These are phyloP conservation scores for Aciculosporium take DNA, from an alignment of 2,329 filamentous ascomycete species.

Conservation along the genomic window DNA sequence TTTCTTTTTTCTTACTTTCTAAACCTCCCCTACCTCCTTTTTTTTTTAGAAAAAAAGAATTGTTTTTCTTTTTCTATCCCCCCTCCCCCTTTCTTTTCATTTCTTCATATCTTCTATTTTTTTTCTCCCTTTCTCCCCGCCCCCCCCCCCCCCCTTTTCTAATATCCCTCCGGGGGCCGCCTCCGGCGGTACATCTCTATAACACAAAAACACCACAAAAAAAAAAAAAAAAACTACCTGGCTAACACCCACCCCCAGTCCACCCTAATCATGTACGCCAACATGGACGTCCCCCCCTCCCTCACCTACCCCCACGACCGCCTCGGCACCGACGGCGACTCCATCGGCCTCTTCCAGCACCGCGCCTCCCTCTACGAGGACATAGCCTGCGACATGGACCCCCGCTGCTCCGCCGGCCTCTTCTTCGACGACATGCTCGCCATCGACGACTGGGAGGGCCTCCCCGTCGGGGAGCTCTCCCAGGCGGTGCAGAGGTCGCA, in stretches of 20 bases:
- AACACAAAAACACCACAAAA: too few relatives aligned
- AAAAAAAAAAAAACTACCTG: neutral
- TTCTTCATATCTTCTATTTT: too few relatives aligned
- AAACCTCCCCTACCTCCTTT: neutral
- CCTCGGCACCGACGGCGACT: slow-evolving; percentile 12
- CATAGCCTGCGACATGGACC: slow-evolving; percentile 11
- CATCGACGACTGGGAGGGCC: slow-evolving; percentile 11
- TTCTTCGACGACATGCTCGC: slow-evolving; percentile 11
- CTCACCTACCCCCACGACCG: slow-evolving; percentile 10
- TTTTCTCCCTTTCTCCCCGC: too few relatives aligned
- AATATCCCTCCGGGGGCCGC: too few relatives aligned
- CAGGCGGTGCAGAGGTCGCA: slow-evolving; percentile 12
- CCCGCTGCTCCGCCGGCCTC: slow-evolving; percentile 11
- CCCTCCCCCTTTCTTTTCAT: too few relatives aligned
- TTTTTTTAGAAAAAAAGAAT: neutral
- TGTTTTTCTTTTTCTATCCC: too few relatives aligned
- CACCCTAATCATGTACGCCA: slow-evolving; percentile 10
- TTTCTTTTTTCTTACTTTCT: too few relatives aligned
- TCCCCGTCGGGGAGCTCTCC: slow-evolving; percentile 11
- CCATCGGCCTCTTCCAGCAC: slow-evolving; percentile 13
- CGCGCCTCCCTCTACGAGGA: slow-evolving; percentile 11
- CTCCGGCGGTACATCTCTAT: too few relatives aligned
- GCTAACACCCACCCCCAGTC: slow-evolving; percentile 5
- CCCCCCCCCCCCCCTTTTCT: too few relatives aligned
- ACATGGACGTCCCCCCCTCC: slow-evolving; percentile 10